These are phyloP conservation scores for Eucalyptus marginata DNA, from an alignment of 345 rosid genomes.

Conservation along the genomic window DNA sequence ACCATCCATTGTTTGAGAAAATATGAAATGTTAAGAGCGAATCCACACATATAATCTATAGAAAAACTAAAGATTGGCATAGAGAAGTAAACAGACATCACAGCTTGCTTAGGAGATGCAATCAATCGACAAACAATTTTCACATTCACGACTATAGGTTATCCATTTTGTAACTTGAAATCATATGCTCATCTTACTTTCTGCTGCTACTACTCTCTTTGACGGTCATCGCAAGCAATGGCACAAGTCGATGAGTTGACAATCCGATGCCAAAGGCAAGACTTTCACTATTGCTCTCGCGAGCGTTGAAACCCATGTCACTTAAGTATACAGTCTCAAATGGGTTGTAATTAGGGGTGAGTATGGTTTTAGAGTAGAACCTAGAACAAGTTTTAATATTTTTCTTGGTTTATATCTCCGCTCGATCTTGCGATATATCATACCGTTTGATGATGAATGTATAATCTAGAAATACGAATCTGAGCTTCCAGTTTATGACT, in stretches of 20 bases:
- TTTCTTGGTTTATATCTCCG: too few relatives aligned
- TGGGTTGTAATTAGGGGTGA: too few relatives aligned
- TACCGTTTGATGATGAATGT: too few relatives aligned
- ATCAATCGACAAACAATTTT: background rate
- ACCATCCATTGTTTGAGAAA: background rate
- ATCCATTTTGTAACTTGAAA: background rate
- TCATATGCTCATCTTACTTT: background rate
- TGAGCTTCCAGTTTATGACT: too few relatives aligned
- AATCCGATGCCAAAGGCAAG: background rate
- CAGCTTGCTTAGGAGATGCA: background rate
- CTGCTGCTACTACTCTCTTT: background rate
- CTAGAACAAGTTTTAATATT: accelerated
- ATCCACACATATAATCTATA: background rate
- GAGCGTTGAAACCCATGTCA: too few relatives aligned
- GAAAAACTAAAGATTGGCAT: background rate
- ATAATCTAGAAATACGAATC: too few relatives aligned
- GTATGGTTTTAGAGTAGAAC: accelerated
- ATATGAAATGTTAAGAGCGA: background rate
- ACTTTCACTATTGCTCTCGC: too few relatives aligned
- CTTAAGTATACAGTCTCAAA: too few relatives aligned
- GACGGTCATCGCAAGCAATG: background rate
- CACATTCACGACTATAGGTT: background rate
- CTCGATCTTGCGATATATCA: accelerated
- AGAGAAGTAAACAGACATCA: background rate
- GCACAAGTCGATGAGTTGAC: background rate